phyloP scores from a whole-genome alignment of 1,284 basidiomycete genomes.

The Naganishia cerealis region DNA sequence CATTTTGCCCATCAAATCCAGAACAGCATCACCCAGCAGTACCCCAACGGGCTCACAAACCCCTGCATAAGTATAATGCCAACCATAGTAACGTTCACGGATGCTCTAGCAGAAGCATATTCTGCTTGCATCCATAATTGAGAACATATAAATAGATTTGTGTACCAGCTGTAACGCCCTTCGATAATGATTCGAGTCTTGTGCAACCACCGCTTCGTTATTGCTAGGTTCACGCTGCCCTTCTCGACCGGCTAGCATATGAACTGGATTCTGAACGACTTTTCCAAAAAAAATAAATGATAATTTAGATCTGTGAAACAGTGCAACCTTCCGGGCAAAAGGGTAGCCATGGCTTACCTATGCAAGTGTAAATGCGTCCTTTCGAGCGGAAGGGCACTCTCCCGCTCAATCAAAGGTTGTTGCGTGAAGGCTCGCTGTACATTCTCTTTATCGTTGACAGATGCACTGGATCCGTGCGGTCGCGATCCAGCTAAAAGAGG shows the following conservation, averaged over 20 bases:
- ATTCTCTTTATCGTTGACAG: neutral
- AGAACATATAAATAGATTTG: no score
- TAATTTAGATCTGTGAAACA: neutral
- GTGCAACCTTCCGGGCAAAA: neutral
- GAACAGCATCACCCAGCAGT: conserved; percentile 15
- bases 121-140: no score
- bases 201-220: neutral
- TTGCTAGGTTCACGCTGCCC: neutral
- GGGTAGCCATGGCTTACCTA: neutral
- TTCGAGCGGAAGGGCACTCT: neutral
- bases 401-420: neutral
- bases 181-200: neutral
- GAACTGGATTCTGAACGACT: neutral
- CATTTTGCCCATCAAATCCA: conserved; percentile 46
- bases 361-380: neutral
- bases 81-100: neutral
- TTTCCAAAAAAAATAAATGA: neutral
- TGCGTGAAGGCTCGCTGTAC: neutral
- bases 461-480: neutral
- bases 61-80: neutral
- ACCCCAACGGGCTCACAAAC: conserved; percentile 19
- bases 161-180: no score
- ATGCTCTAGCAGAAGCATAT: neutral
- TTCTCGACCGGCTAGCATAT: neutral
- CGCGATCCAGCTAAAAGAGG: conserved; percentile 3